A percentile compares a stretch with the other conserved stretches of the same genome.
Evolutionary conservation across 352 stramenopile species (phyloP).

Genomic region (Phytopythium chamaehyphon): DNA sequence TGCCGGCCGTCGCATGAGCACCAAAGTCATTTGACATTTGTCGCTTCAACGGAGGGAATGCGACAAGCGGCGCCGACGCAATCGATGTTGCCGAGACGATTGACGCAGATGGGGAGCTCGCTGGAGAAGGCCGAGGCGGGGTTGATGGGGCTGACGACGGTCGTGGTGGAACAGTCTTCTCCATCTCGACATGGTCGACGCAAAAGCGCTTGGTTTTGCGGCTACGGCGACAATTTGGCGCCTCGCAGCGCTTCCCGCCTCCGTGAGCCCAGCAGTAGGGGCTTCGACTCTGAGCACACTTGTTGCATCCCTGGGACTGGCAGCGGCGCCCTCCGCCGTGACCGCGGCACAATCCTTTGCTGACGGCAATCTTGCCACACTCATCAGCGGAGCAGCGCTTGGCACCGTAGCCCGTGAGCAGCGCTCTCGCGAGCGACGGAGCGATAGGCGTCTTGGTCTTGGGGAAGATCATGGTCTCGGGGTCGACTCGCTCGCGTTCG

Average conservation of each 20-base stretch:
- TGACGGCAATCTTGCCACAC: conserved; percentile 74
- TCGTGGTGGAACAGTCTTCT: conserved; percentile 29
- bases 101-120: neutral
- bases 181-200: conserved; percentile 72
- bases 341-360: conserved; percentile 64
- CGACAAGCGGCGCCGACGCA: neutral
- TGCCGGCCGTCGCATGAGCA: conserved; percentile 4
- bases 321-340: conserved; percentile 68
- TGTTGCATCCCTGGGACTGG: conserved; percentile 56
- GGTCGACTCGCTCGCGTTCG: conserved; percentile 12
- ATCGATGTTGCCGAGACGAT: too few relatives aligned
- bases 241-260: conserved; percentile 68
- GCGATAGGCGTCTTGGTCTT: conserved; percentile 28
- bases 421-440: conserved; percentile 30
- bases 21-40: conserved; percentile 3
- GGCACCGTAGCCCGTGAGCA: conserved; percentile 48
- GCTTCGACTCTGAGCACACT: conserved; percentile 72
- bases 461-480: conserved; percentile 3
- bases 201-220: conserved; percentile 78
- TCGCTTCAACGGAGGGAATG: conserved; percentile 5
- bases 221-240: conserved; percentile 55
- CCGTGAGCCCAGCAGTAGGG: conserved; percentile 74
- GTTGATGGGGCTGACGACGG: conserved; percentile 1
- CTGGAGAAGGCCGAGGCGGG: neutral
- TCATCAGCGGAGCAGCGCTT: conserved; percentile 65